Evolutionary conservation across 2,329 filamentous ascomycete species (phyloP), one percentile per base, ranked within the genome.

Genomic region (Hypoxylon sp.): DNA sequence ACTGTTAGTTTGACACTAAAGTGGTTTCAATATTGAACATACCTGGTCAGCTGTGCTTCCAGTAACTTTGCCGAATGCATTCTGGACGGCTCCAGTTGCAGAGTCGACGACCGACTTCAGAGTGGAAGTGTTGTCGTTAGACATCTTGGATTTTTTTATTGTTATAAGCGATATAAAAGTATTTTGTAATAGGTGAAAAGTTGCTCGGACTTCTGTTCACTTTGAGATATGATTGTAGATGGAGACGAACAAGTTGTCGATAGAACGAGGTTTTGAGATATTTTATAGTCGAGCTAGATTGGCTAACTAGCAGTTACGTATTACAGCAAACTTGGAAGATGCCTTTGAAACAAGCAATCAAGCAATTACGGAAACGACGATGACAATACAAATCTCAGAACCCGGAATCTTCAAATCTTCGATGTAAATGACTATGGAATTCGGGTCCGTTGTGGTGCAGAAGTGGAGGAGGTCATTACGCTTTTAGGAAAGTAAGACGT

Each of bases 51-150:
- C 84, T 2, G 85, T 85, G 83, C 82, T 93, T 75, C 93, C 94
- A 8, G 92, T 94, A 62, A 97, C 68, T 68, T 84, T 87, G 71
- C 93, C 93, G 54, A 96, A 74, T 54, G 86, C 89, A 68, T 86
- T 91, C 82, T 97, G 93, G 57, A 90, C 87, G 60, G 89, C 84
- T 73, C 92, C 93, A 39, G 89, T 86, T 75, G 92, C 92, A 13
- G 87, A 87, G 86, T 94, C 91, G 74, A 93, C 78, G 82, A 90
- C 91, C 63, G 92, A 92, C 85, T 95, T 88, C 77, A 94, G 86
- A 71, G 94, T 96, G 70, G 93, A 97, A 73, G 91, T 87, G 74
- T 80, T 80, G 65, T 81, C 78, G 78, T 81, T 80, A 75, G 81
- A 83, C 80, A 83, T 83, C 32, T 37, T 37, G 51, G 48, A 80